Evolutionary conservation across 768 basidiomycete genomes (phyloP).

Genomic region (Hericium rajendrae): DNA sequence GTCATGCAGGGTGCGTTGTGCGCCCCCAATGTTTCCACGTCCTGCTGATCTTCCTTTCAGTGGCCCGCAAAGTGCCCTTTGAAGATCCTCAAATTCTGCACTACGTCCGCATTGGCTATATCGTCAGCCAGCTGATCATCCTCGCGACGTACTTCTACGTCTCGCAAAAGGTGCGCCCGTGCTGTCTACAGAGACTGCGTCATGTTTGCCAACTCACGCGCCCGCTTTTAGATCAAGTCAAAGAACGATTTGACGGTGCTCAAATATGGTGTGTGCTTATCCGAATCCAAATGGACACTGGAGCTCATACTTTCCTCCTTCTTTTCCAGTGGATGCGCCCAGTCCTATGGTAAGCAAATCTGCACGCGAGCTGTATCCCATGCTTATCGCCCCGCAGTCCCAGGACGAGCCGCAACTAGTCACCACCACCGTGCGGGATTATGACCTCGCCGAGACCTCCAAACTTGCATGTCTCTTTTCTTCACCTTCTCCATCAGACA

Average conservation of each 20-base stretch:
- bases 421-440: slow-evolving; percentile 89
- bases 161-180: slow-evolving; percentile 51
- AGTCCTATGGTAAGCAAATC: slow-evolving; percentile 58
- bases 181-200: neutral
- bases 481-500: slow-evolving; percentile 16
- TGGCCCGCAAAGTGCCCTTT: slow-evolving; percentile 86
- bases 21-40: neutral
- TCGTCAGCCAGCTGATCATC: slow-evolving; percentile 59
- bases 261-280: slow-evolving; percentile 69
- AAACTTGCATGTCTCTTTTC: slow-evolving; percentile 50
- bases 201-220: neutral
- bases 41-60: slow-evolving; percentile 28
- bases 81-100: slow-evolving; percentile 76
- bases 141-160: slow-evolving; percentile 75
- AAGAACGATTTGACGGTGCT: slow-evolving; percentile 95
- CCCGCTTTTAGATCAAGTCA: slow-evolving; percentile 59
- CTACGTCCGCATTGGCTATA: slow-evolving; percentile 81
- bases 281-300: neutral
- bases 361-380: neutral
- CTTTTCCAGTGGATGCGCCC: slow-evolving; percentile 55
- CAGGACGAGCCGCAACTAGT: slow-evolving; percentile 63
- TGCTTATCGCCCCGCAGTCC: slow-evolving; percentile 27
- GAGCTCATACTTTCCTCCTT: slow-evolving; percentile 3
- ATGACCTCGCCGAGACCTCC: slow-evolving; percentile 82
- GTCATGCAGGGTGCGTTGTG: slow-evolving; percentile 72